Base-by-base conservation (phyloP, 192 early-diverging fungal species). In the Backusella macrospora region DNA sequence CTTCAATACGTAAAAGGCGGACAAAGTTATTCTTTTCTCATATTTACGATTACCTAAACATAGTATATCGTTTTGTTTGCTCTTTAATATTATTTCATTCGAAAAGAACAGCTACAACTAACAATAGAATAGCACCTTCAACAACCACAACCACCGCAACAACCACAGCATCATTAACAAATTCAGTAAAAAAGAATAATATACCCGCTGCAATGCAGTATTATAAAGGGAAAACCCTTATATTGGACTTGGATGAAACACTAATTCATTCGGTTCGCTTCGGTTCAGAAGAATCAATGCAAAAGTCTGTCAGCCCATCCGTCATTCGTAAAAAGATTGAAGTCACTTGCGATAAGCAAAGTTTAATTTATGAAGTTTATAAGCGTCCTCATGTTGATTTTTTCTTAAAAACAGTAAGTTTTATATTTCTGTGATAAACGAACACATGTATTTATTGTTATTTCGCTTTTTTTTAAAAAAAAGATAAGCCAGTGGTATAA, bases 401-500 rank as follows among this genome's bases (percentile, higher is more conserved):
- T 62, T 96, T 96, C 83, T 78, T 96, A 70, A 89, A 90, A 73
- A 95, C 93, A 86, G 93, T 92, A 76, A 73, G 65, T 42, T 18
- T 3, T 40, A 2, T 48, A 21, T 52, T 3, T 6, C 1, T 26
- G 5, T 49, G 5, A 18, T 1, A 14, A 29, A 4, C 5, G 38
- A 42, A 16, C 16, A 39, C 18, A 7, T 23, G 10, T 29, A 49
- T 16, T 45, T 10, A 23, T 44, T 59, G 74, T 55, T 67, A 45
- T n/a, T n/a, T n/a, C n/a, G n/a, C n/a, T n/a, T n/a, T n/a, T n/a
- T n/a, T n/a, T n/a, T n/a, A n/a, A 34, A 34, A 34, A 34, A 34
- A 34, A 95, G 93, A 91, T 94, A 34, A 77, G 83, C 69, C 90
- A 95, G 78, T 96, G 95, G 95, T 96, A 93, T 84, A 92, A 93